Evolutionary conservation across 1,139 yeast genomes (phyloP).

Genomic region (Geotrichum histeridarum): DNA sequence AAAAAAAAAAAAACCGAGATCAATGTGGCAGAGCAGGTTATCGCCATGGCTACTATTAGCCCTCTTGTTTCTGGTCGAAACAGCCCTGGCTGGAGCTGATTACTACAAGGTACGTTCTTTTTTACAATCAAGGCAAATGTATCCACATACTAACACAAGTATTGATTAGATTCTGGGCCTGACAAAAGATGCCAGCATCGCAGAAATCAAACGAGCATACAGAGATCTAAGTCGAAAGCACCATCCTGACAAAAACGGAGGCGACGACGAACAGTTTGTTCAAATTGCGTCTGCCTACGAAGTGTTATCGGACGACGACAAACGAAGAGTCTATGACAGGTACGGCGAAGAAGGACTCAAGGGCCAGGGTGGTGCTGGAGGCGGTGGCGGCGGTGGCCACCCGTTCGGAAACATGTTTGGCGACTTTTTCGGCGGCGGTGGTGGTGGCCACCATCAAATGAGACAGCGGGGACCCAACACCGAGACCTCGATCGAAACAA

Average conservation of each 20-base stretch:
- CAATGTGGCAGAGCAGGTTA: slow-evolving; percentile 9
- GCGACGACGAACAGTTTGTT: slow-evolving; percentile 78
- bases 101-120: slow-evolving; percentile 28
- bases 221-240: slow-evolving; percentile 76
- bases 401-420: slow-evolving; percentile 54
- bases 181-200: slow-evolving; percentile 61
- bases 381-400: slow-evolving; percentile 36
- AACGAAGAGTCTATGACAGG: slow-evolving; percentile 65
- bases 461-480: slow-evolving; percentile 57
- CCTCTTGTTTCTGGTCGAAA: slow-evolving; percentile 18
- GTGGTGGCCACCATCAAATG: slow-evolving; percentile 41
- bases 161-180: slow-evolving; percentile 59
- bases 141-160: slow-evolving; percentile 1
- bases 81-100: slow-evolving; percentile 27
- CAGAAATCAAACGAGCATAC: slow-evolving; percentile 83
- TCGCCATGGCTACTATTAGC: slow-evolving; percentile 15
- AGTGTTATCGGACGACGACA: slow-evolving; percentile 69
- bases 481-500: slow-evolving; percentile 51
- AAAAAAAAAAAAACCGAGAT: not conserved
- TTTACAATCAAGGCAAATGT: not conserved
- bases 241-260: slow-evolving; percentile 92
- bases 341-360: slow-evolving; percentile 79
- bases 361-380: slow-evolving; percentile 29
- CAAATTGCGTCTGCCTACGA: slow-evolving; percentile 95
- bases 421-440: slow-evolving; percentile 69